Base-by-base conservation (phyloP, 352 stramenopile genomes). In the Globisporangium spinosum region DNA sequence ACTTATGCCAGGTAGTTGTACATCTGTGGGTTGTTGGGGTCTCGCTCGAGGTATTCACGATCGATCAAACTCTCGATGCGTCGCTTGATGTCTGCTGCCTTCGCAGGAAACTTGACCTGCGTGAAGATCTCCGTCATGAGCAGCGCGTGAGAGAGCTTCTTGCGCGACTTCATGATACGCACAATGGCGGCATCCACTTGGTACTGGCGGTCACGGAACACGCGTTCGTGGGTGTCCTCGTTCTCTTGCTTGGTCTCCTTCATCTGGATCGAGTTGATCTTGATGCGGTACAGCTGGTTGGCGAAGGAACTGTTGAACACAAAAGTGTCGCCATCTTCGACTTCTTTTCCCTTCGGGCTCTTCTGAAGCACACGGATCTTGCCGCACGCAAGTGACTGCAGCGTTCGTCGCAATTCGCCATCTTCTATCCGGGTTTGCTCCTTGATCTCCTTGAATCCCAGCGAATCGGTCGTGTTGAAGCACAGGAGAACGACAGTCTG, bases 81-180 rank as follows among this genome's bases (percentile, higher is more conserved):
- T 27, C 87, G 83, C 77, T 97, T 97, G 69, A 97, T 88, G 64
- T 94, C 82, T 5, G 83, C 77, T 40, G 88, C 79, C 65, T 93
- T 95, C 22, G 87, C 85, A 2, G 83, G 82, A 64, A 97, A 94
- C 51, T 82, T 94, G 27, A 99, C 77, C 69, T 99, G 97, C 54
- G 84, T 86, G n/a, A 97, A 98, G 27, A 99, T 94, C 81, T 99
- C 95, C 23, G 93, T 90, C 77, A 99, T 95, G 25, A 99, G 79
- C 70, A 98, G 82, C 70, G 97, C 93, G 73, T 99, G 97, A 53
- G 85, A 91, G 8, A 99, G 74, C 43, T 89, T 94, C 82, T 99
- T 99, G 59, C 97, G 89, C n/a, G 96, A 83, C 85, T 99, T 99
- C 97, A 99, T 99, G 74, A 99, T 98, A 64, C 97, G 90, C 47